phyloP scores from a whole-genome alignment of 495 filamentous ascomycete genomes.

The Trichoderma virens region DNA sequence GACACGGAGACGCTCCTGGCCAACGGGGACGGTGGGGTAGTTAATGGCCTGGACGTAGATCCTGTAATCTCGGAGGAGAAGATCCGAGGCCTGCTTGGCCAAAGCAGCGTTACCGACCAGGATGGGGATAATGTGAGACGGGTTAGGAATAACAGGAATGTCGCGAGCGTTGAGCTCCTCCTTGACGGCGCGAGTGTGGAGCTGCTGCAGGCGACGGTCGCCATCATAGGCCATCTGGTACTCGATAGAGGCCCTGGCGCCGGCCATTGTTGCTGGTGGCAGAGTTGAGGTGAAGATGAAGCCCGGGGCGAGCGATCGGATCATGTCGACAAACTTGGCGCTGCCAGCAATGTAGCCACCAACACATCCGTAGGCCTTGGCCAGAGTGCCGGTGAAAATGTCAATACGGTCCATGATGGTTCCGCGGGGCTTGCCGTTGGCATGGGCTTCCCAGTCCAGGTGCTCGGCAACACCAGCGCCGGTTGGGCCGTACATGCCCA shows the following conservation, averaged over 20 bases:
- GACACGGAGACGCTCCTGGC: slow-evolving; percentile 89
- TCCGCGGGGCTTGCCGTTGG: slow-evolving; percentile 58
- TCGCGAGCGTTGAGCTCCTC: slow-evolving; percentile 62
- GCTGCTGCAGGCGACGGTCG: slow-evolving; percentile 83
- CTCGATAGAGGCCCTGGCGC: slow-evolving; percentile 83
- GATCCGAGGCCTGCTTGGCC: slow-evolving; percentile 84
- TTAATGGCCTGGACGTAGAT: slow-evolving; percentile 99
- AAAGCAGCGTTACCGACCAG: slow-evolving; percentile 90
- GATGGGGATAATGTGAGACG: slow-evolving; percentile 89
- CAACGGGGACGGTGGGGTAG: slow-evolving; percentile 94
- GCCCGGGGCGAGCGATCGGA: slow-evolving; percentile 89
- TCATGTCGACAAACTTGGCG: slow-evolving; percentile 82
- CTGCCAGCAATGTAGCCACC: slow-evolving; percentile 95
- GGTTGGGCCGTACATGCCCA: slow-evolving; percentile 97
- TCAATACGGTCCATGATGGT: slow-evolving; percentile 94
- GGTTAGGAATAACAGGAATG: slow-evolving; percentile 98
- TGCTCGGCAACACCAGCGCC: slow-evolving; percentile 97
- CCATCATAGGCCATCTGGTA: slow-evolving; percentile 76
- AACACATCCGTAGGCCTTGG: slow-evolving; percentile 96
- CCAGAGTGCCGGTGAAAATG: slow-evolving; percentile 94
- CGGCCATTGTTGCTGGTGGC: slow-evolving; percentile 94
- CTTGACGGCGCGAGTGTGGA: slow-evolving; percentile 92
- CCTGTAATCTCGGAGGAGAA: slow-evolving; percentile 74
- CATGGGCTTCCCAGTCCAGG: slow-evolving; percentile 81
- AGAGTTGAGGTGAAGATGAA: slow-evolving; percentile 99